Evolutionary conservation across 2,329 filamentous ascomycete genomes (phyloP).

Genomic region (Epichloe gansuensis): DNA sequence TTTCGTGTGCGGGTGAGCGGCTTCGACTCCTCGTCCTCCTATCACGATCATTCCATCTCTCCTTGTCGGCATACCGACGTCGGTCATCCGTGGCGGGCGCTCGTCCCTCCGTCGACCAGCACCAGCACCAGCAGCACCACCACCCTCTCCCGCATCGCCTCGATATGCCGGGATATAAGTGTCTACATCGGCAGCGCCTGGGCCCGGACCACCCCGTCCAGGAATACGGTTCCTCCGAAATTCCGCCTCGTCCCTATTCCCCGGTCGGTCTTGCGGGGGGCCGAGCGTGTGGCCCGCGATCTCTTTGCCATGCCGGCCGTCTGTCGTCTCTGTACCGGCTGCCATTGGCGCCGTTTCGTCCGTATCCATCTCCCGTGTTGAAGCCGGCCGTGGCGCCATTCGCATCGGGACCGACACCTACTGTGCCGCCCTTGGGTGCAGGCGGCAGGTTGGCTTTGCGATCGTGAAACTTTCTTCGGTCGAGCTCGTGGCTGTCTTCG

Average conservation of each 20-base stretch:
- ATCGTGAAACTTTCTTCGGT: constrained; percentile 79
- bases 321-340: constrained; percentile 35
- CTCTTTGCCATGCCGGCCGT: constrained; percentile 42
- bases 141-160: constrained; percentile 19
- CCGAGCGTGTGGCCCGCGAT: constrained; percentile 37
- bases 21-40: constrained; percentile 28
- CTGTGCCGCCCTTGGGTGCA: constrained; percentile 81
- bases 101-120: constrained; percentile 24
- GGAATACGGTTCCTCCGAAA: constrained; percentile 30
- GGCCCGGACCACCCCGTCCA: constrained; percentile 9
- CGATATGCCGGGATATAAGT: constrained; percentile 38
- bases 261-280: constrained; percentile 30
- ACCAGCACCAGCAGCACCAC: constrained; percentile 17
- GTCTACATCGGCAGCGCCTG: constrained; percentile 26
- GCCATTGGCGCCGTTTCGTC: constrained; percentile 36
- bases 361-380: constrained; percentile 38
- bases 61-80: constrained; percentile 21
- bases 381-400: constrained; percentile 35
- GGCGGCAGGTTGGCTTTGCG: constrained; percentile 76
- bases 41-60: constrained; percentile 30
- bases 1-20: constrained; percentile 25
- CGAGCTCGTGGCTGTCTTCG: constrained; percentile 93
- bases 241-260: constrained; percentile 23
- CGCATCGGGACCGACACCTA: constrained; percentile 58
- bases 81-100: constrained; percentile 20